Evolutionary conservation across 768 basidiomycete species (phyloP).

Genomic region (Suillus cothurnatus): DNA sequence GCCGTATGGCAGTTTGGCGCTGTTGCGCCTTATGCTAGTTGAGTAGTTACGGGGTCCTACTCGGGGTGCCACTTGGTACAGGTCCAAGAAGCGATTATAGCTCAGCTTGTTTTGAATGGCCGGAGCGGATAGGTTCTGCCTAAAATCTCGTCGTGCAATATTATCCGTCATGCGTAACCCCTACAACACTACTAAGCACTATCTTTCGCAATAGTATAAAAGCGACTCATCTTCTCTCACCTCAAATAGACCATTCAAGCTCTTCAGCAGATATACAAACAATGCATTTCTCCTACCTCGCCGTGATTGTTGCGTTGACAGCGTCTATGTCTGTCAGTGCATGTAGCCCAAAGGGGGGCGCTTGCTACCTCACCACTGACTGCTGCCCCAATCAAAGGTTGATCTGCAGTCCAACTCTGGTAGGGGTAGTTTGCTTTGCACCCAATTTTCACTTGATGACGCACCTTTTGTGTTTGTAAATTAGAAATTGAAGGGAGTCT

Average conservation of each 20-base stretch:
- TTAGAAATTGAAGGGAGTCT: no score
- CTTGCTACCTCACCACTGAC: not conserved
- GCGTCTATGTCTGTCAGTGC: no score
- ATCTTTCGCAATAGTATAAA: not conserved
- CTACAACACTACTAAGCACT: no score
- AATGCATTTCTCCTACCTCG: not conserved
- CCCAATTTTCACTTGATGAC: no score
- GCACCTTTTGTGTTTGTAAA: no score
- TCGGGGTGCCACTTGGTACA: not conserved
- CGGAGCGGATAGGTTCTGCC: no score
- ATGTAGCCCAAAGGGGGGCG: rapidly evolving
- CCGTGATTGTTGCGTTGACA: not conserved
- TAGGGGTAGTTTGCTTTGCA: no score
- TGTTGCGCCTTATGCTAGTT: no score
- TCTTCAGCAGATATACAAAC: not conserved
- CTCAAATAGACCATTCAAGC: not conserved
- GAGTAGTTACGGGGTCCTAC: not conserved
- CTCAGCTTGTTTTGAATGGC: no score
- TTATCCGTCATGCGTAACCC: no score
- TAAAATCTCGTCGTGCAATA: no score
- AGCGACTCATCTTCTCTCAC: not conserved
- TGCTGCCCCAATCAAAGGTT: not conserved
- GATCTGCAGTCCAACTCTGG: not conserved
- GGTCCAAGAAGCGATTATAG: not conserved
- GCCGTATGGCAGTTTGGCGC: no score